phyloP scores from a whole-genome alignment of 257 asterid species.

The Dorcoceras hygrometricum region DNA sequence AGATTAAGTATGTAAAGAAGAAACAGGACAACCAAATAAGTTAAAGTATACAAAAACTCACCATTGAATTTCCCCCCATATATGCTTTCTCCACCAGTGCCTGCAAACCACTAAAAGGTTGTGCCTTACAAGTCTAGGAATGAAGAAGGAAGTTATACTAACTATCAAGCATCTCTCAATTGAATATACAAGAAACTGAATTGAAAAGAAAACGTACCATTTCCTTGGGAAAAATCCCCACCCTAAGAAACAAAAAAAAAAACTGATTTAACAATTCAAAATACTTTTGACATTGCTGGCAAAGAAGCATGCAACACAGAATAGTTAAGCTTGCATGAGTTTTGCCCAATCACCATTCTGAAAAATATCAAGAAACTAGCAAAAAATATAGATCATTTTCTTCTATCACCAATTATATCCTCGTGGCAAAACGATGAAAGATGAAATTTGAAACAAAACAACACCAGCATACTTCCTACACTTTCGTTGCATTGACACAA shows the following conservation, averaged over 20 bases:
- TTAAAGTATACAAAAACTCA: constrained; percentile 28
- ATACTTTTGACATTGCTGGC: neutral
- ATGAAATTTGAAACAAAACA: neutral
- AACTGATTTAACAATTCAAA: constrained; percentile 24
- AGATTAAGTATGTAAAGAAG: neutral
- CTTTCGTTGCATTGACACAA: neutral
- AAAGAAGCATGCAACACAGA: constrained; percentile 1
- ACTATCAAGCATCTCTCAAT: constrained; percentile 48
- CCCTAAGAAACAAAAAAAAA: constrained; percentile 54
- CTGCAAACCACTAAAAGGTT: constrained; percentile 90
- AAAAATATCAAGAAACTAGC: neutral
- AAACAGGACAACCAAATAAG: constrained; percentile 1
- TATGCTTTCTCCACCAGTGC: constrained; percentile 99
- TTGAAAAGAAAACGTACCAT: constrained; percentile 70
- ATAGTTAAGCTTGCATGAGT: neutral
- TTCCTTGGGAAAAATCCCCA: constrained; percentile 94
- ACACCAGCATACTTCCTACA: neutral
- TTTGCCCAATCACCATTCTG: neutral
- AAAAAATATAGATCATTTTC: too few species aligned
- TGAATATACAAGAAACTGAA: constrained; percentile 61
- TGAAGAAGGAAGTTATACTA: constrained; percentile 49
- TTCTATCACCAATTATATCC: neutral
- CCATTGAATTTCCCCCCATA: constrained; percentile 97
- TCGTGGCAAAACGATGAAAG: neutral
- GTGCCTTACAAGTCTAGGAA: constrained; percentile 72